phyloP scores from a whole-genome alignment of 2,329 filamentous ascomycete genomes.

The Pseudocercospora macadamiae region DNA sequence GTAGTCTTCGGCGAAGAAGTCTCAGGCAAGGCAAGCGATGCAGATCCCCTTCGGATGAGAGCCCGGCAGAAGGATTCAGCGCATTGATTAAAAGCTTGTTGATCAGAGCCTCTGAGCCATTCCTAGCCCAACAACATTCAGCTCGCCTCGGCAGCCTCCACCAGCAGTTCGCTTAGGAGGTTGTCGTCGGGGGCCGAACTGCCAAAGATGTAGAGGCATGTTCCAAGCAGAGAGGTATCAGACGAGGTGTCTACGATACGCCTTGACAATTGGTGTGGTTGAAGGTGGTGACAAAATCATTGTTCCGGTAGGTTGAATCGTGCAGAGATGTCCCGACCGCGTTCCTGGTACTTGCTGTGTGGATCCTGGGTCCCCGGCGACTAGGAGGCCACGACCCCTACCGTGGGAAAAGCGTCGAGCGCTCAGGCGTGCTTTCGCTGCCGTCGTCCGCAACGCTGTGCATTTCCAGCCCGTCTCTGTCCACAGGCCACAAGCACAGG shows the following conservation, averaged over 20 bases:
- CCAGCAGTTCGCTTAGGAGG: conserved; percentile 6
- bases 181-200: not conserved
- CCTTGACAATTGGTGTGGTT: not conserved
- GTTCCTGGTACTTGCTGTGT: conserved; percentile 11
- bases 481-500: not conserved
- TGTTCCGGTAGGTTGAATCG: conserved; percentile 6
- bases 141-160: conserved; percentile 2
- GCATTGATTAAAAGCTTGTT: conserved; percentile 9
- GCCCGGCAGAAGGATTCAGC: conserved; percentile 9
- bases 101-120: conserved; percentile 5
- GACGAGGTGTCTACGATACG: not conserved
- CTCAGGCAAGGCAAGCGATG: conserved; percentile 10
- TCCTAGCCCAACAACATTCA: not conserved
- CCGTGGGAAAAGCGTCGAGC: conserved; percentile 4
- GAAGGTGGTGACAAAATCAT: not conserved
- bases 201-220: too few relatives aligned
- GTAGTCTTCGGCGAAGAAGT: not conserved
- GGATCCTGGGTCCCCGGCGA: conserved; percentile 5
- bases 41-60: conserved; percentile 7
- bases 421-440: not conserved
- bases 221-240: too few relatives aligned
- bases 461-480: not conserved
- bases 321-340: conserved; percentile 10
- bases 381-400: conserved; percentile 6
- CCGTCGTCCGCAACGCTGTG: not conserved